A percentile compares a stretch with the other conserved stretches of the same genome.
Evolutionary conservation across 192 early-diverging fungal species (phyloP).

Genomic region (Chytriomyces confervae): DNA sequence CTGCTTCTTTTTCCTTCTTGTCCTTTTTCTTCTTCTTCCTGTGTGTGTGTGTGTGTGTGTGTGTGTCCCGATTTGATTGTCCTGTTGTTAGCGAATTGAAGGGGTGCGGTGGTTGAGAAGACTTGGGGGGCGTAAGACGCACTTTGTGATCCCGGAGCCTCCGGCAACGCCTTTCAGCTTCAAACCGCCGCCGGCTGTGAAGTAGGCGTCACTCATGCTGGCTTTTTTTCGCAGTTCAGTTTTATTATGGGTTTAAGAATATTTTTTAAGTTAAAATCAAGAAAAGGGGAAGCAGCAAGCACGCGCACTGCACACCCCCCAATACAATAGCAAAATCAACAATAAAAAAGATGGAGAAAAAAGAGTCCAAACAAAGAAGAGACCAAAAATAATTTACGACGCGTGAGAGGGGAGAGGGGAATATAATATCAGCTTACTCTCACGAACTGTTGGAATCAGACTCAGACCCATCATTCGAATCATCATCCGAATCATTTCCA

Average conservation of each 20-base stretch:
- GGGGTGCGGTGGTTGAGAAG: neutral
- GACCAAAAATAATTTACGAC: too few species aligned
- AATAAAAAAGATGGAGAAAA: neutral
- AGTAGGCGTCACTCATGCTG: constrained; percentile 30
- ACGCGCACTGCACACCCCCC: too few species aligned
- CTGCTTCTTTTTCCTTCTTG: constrained; percentile 22
- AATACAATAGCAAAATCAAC: neutral
- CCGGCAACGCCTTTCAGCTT: constrained; percentile 63
- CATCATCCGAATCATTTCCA: neutral
- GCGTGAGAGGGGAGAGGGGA: too few species aligned
- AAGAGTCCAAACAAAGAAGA: too few species aligned
- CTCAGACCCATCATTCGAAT: neutral
- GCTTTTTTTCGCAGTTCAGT: too few species aligned
- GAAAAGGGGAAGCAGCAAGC: too few species aligned
- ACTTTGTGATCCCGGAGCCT: constrained; percentile 57
- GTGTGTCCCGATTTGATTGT: neutral
- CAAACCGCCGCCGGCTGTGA: constrained; percentile 64
- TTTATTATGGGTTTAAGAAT: too few species aligned
- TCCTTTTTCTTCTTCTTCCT: constrained; percentile 37
- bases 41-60: neutral
- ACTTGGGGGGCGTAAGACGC: neutral
- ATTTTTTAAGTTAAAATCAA: too few species aligned
- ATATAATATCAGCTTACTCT: too few species aligned
- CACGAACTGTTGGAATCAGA: too few species aligned
- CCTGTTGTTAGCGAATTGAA: neutral